Evolutionary conservation across 192 early-diverging fungal species (phyloP).

Genomic region (Dissophora globulifera): DNA sequence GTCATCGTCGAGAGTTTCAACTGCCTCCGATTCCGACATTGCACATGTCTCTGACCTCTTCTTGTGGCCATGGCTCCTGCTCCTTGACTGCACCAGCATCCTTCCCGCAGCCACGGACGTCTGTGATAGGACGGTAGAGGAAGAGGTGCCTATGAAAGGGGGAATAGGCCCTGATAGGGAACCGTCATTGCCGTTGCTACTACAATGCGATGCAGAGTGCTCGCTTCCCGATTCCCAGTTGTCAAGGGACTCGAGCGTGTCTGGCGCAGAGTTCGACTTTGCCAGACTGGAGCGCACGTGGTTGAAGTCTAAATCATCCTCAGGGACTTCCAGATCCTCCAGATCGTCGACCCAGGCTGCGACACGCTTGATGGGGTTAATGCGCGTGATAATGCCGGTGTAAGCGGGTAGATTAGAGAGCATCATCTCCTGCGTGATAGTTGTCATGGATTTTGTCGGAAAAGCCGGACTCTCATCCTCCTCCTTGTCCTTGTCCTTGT

Average conservation of each 20-base stretch:
- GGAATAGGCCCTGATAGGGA: neutral
- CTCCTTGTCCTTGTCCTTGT: conserved; percentile 6
- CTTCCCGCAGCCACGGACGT: neutral
- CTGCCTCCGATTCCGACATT: conserved; percentile 1
- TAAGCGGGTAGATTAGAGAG: conserved; percentile 31
- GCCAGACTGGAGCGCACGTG: conserved; percentile 28
- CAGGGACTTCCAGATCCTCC: conserved; percentile 41
- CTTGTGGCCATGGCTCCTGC: neutral
- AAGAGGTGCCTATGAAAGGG: neutral
- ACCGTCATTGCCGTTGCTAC: neutral
- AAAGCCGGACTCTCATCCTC: conserved; percentile 3
- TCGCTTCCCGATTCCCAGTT: conserved; percentile 47
- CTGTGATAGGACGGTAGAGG: neutral
- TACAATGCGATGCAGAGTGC: neutral
- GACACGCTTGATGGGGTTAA: conserved; percentile 47
- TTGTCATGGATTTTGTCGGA: conserved; percentile 27
- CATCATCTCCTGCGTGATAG: conserved; percentile 51
- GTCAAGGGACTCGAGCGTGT: conserved; percentile 20
- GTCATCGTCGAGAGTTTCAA: conserved; percentile 40
- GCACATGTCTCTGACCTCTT: neutral
- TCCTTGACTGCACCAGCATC: too few relatives aligned
- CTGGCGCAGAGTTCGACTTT: conserved; percentile 15
- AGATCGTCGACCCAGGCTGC: conserved; percentile 46
- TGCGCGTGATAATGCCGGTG: conserved; percentile 39
- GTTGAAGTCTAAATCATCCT: conserved; percentile 36